Percentiles rank a stretch among this genome's conserved stretches.
Conservation (phyloP, 495 filamentous ascomycete species). For the Aspergillus campestris region DNA sequence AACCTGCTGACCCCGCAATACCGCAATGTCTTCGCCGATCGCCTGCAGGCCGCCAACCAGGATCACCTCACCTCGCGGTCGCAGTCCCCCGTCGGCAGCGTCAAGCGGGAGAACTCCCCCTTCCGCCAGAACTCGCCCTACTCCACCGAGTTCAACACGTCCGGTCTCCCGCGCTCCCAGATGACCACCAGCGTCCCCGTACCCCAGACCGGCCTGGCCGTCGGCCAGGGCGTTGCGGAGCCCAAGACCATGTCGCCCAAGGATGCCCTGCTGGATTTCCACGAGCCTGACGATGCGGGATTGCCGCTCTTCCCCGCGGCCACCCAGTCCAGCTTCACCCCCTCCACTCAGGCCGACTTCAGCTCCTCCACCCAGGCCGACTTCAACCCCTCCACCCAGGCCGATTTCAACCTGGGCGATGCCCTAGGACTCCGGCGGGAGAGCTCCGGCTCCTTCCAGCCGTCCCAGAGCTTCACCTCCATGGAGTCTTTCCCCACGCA, state of each 20-base stretch:
- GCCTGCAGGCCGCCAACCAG: slow-evolving; percentile 69
- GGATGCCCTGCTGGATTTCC: slow-evolving; percentile 81
- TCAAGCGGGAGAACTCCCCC: slow-evolving; percentile 68
- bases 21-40: slow-evolving; percentile 61
- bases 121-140: slow-evolving; percentile 72
- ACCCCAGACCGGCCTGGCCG: slow-evolving; percentile 26
- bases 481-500: slow-evolving; percentile 37
- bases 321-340: too few species aligned
- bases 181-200: slow-evolving; percentile 35
- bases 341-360: too few species aligned
- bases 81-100: slow-evolving; percentile 41
- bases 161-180: slow-evolving; percentile 23
- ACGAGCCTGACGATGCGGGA: slow-evolving; percentile 57
- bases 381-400: slow-evolving; percentile 21
- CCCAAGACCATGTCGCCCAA: slow-evolving; percentile 94
- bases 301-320: slow-evolving; percentile 56
- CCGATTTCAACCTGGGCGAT: slow-evolving; percentile 35
- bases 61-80: slow-evolving; percentile 57
- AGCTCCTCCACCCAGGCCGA: too few species aligned
- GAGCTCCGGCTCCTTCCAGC: slow-evolving; percentile 39
- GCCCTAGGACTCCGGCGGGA: slow-evolving; percentile 32
- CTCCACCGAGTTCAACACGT: slow-evolving; percentile 28
- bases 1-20: slow-evolving; percentile 44
- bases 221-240: slow-evolving; percentile 21
- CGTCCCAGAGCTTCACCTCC: slow-evolving; percentile 28